Conservation (phyloP, 371 early-diverging fungal species). For the Batrachochytrium dendrobatidis region DNA sequence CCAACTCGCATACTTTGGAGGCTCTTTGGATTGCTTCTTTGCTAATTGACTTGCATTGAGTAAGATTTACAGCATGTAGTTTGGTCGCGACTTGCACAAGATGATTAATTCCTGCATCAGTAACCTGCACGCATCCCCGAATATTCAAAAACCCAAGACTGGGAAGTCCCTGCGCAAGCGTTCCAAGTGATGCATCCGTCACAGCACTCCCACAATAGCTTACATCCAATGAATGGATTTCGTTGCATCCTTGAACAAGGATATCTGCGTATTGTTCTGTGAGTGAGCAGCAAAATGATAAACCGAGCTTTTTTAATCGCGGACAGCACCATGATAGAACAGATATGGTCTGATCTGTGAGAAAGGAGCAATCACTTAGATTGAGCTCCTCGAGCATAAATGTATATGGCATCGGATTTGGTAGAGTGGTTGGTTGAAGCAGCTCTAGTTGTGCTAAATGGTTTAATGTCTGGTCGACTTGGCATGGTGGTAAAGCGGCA, state of each 20-base stretch:
- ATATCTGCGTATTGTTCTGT: constrained; percentile 54
- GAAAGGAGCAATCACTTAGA: constrained; percentile 70
- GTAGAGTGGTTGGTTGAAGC: no score
- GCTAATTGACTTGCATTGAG: constrained; percentile 7
- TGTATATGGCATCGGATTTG: neutral
- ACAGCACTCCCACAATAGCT: constrained; percentile 73
- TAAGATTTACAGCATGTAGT: constrained; percentile 1
- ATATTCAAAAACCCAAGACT: constrained; percentile 42
- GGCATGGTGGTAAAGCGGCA: no score
- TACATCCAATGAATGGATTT: constrained; percentile 52
- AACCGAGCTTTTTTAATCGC: constrained; percentile 41
- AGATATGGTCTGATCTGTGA: constrained; percentile 61
- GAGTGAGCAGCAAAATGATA: constrained; percentile 76
- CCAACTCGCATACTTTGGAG: neutral
- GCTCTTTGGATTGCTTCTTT: neutral
- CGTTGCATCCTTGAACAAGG: constrained; percentile 34
- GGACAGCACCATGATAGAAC: constrained; percentile 50
- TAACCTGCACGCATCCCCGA: constrained; percentile 63
- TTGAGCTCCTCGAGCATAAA: constrained; percentile 46
- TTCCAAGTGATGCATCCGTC: constrained; percentile 51
- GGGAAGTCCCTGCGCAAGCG: constrained; percentile 27
- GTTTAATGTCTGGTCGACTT: no score
- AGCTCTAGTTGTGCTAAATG: no score
- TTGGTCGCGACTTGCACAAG: neutral
- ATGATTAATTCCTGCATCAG: constrained; percentile 40